Conservation (phyloP, 2,329 filamentous ascomycete species). For the Cercospora brassicicola region DNA sequence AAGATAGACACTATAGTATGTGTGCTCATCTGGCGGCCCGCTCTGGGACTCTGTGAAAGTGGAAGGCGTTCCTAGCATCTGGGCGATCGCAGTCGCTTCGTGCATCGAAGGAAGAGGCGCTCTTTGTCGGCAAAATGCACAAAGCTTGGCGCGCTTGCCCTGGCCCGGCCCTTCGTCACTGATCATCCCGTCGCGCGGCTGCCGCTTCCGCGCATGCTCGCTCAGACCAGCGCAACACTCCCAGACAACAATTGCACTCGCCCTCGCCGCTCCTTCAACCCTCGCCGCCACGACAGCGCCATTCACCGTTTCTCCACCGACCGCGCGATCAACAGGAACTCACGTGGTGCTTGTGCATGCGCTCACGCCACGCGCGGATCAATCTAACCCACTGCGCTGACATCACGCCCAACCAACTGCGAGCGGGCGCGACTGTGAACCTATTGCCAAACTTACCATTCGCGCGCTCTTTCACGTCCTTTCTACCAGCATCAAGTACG, state of each 20-base stretch:
- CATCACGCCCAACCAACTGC: conserved; percentile 7
- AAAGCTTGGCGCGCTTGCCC: conserved; percentile 1
- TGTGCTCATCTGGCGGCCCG: background rate
- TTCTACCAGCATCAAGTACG: background rate
- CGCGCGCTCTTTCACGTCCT: background rate
- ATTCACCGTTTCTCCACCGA: background rate
- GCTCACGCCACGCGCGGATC: background rate
- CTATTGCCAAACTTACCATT: background rate
- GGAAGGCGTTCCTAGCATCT: background rate
- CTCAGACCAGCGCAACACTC: background rate
- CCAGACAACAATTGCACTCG: conserved; percentile 2
- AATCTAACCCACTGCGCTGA: background rate
- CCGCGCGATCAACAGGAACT: background rate
- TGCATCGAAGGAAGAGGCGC: background rate
- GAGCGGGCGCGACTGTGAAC: conserved; percentile 3
- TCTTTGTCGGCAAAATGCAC: background rate
- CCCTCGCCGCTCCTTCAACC: background rate
- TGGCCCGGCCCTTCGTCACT: background rate
- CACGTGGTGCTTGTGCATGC: background rate
- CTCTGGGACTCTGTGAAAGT: background rate
- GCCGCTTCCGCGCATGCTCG: conserved; percentile 1
- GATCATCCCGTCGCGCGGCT: conserved; percentile 6
- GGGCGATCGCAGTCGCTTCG: background rate
- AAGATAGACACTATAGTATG: background rate
- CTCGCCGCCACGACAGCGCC: background rate